A percentile compares a stretch with the other conserved stretches of the same genome.
These are phyloP conservation scores for Xylaria sp. DNA, from an alignment of 2,329 filamentous ascomycete species.

Conservation along the genomic window DNA sequence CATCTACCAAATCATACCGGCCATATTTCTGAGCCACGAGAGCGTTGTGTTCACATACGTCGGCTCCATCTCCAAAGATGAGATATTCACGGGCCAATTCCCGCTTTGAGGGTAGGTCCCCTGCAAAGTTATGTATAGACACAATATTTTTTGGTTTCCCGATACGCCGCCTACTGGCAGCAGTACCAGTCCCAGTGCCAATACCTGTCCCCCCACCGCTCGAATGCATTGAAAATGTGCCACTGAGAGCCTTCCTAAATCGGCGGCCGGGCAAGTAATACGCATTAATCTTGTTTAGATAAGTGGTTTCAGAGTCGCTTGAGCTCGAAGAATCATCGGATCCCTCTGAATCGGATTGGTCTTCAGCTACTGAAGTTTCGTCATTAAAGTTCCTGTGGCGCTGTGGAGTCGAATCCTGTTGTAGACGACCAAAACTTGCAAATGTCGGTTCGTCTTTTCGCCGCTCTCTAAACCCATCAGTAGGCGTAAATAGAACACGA, in stretches of 20 bases:
- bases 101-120: slow-evolving; percentile 80
- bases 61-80: slow-evolving; percentile 84
- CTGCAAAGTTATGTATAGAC: slow-evolving; percentile 75
- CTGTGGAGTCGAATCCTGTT: slow-evolving; percentile 61
- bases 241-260: slow-evolving; percentile 66
- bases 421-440: slow-evolving; percentile 66
- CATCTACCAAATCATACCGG: slow-evolving; percentile 76
- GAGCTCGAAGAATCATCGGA: slow-evolving; percentile 63
- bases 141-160: slow-evolving; percentile 74
- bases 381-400: slow-evolving; percentile 60
- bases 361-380: slow-evolving; percentile 63
- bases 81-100: slow-evolving; percentile 82
- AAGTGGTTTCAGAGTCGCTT: slow-evolving; percentile 72
- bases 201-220: slow-evolving; percentile 70
- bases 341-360: slow-evolving; percentile 63
- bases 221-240: slow-evolving; percentile 67
- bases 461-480: slow-evolving; percentile 60
- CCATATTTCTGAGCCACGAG: slow-evolving; percentile 77
- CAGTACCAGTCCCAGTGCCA: slow-evolving; percentile 67
- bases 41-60: slow-evolving; percentile 87
- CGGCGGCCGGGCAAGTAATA: slow-evolving; percentile 66
- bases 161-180: slow-evolving; percentile 61
- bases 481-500: slow-evolving; percentile 59
- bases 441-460: slow-evolving; percentile 66
- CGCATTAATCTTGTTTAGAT: slow-evolving; percentile 67